These are phyloP conservation scores for Lachancea fermentati DNA, from an alignment of 805 yeast species.

Conservation along the genomic window DNA sequence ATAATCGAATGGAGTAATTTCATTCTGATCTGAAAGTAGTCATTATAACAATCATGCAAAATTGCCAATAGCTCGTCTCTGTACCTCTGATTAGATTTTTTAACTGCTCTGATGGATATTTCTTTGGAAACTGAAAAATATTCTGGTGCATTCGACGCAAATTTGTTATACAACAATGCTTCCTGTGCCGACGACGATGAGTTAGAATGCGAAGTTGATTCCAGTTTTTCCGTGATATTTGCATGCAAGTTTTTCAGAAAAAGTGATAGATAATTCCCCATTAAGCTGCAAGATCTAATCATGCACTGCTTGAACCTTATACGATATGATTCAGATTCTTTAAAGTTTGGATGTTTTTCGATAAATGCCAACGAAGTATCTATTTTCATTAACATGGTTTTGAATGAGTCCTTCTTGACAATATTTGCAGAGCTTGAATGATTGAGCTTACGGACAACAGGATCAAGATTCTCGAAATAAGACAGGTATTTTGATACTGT, in stretches of 20 bases:
- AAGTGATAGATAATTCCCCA: constrained; percentile 57
- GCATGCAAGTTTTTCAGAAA: constrained; percentile 32
- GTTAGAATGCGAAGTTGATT: constrained; percentile 19
- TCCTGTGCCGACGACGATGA: constrained; percentile 34
- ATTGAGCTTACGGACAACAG: constrained; percentile 61
- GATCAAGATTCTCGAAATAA: constrained; percentile 66
- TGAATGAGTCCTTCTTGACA: constrained; percentile 55
- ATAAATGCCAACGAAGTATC: constrained; percentile 65
- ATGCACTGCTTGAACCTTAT: constrained; percentile 77
- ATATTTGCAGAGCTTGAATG: constrained; percentile 58
- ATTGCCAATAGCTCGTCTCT: constrained; percentile 48
- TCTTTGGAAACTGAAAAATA: constrained; percentile 37
- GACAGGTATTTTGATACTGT: constrained; percentile 54
- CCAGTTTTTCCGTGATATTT: constrained; percentile 27
- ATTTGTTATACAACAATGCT: constrained; percentile 63
- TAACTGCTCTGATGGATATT: constrained; percentile 27
- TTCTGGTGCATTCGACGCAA: constrained; percentile 40
- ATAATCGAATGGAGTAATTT: constrained; percentile 43
- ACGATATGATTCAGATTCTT: constrained; percentile 62
- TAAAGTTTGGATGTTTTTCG: constrained; percentile 49
- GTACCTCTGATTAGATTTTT: constrained; percentile 45
- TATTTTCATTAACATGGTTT: constrained; percentile 46
- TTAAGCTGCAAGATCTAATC: constrained; percentile 71
- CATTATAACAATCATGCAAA: constrained; percentile 51
- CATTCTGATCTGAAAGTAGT: constrained; percentile 55